Evolutionary conservation across 2,329 filamentous ascomycete genomes (phyloP), one percentile per base, ranked within the genome.

Genomic region (Biscogniauxia sp.): DNA sequence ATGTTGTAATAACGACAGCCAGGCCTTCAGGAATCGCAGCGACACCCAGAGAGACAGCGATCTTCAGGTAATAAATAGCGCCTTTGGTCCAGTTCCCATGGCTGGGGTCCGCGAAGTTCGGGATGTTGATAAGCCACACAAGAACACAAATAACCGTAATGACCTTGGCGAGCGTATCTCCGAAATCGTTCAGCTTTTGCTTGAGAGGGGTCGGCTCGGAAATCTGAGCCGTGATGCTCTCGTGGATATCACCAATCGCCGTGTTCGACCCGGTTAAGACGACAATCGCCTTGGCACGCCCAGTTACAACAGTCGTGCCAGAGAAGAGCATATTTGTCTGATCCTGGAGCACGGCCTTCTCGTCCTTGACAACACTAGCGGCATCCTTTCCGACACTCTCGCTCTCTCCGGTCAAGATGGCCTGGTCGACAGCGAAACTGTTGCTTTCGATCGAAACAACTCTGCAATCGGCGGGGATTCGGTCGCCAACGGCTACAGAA

Each of bases 11-110:
- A 67, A 99, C 96, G 57, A 98, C 95, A 32, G 95, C 95, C 53
- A 99, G 85, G 76, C 96, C 95, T 79, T 99, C 95, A 0, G 95
- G 95, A 72, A 99, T 99, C 67, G 96, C 95, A 53, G 95, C 95
- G 51, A 99, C 95, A 77, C 95, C 96, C 45, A 99, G 90, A 55
- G 95, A 99, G 51, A 99, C 96, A 51, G 95, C 95, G 74, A 99
- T 99, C 84, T 99, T 99, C 71, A 99, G 87, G 78, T 99, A 99
- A 84, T 99, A 99, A 72, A 99, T 98, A 61, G 95, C 95, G 62
- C 95, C 95, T 82, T 98, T 99, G 65, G 92, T 86, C 89, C 93
- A 97, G 76, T 87, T 90, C 70, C 95, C 95, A 70, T 97, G 94
- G 66, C 91, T 90, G 26, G 93, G 92, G 72, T 99, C 95, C 73